A percentile compares a stretch with the other conserved stretches of the same genome.
phyloP scores from a whole-genome alignment of 2,329 filamentous ascomycete genomes.

The Penicillium sp. region DNA sequence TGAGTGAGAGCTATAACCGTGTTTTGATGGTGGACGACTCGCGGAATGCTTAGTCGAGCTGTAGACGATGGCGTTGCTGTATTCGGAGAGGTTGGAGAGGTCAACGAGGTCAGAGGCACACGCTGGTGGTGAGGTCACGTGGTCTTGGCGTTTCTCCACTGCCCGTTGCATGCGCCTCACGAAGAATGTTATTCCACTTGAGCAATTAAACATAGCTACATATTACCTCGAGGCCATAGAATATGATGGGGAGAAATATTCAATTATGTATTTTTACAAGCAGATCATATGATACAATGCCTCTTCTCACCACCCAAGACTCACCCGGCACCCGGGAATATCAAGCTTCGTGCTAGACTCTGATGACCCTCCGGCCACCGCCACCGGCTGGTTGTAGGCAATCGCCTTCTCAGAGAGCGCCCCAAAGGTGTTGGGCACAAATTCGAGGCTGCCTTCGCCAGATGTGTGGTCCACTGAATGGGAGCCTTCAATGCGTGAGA shows the following conservation, averaged over 20 bases:
- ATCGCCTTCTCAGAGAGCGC: conserved; percentile 38
- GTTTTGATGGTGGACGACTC: conserved; percentile 11
- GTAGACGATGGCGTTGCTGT: conserved; percentile 23
- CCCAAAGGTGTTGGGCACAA: conserved; percentile 31
- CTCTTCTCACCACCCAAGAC: too few species aligned
- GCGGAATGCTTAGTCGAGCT: conserved; percentile 18
- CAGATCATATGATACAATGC: too few species aligned
- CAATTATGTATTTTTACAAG: background rate
- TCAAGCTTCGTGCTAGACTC: conserved; percentile 30
- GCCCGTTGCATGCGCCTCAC: conserved; percentile 2
- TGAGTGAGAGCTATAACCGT: conserved; percentile 13
- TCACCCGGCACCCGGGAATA: conserved; percentile 29
- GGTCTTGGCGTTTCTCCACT: conserved; percentile 23
- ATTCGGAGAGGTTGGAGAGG: conserved; percentile 26
- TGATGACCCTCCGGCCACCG: conserved; percentile 2
- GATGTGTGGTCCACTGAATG: background rate
- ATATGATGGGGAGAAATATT: too few species aligned
- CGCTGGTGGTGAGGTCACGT: conserved; percentile 32
- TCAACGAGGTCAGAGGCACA: conserved; percentile 31
- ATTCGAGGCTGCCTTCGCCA: conserved; percentile 14
- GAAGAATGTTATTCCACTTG: too few species aligned
- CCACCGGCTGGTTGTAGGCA: conserved; percentile 24
- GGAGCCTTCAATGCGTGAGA: conserved; percentile 22
- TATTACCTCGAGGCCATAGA: too few species aligned
- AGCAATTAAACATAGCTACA: too few species aligned